Percentiles rank a stretch among this genome's conserved stretches.
Conservation (phyloP, 148 eudicot genomes). For the Beta vulgaris region DNA sequence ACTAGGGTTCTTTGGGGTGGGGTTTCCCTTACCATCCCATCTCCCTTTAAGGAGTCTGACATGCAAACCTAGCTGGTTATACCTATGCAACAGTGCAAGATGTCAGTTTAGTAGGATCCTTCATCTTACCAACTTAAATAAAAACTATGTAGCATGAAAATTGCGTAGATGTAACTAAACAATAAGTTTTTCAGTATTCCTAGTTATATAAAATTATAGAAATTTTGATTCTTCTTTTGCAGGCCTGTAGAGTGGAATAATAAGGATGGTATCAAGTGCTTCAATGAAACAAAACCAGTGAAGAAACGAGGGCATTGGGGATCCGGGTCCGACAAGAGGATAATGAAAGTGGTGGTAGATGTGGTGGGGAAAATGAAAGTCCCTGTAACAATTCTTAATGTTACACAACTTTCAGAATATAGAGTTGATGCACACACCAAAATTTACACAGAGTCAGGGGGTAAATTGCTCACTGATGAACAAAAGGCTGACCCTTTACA, state of each 20-base stretch:
- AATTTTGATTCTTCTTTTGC: background rate
- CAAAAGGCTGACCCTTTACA: conserved; percentile 63
- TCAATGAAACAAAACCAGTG: conserved; percentile 78
- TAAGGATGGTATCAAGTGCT: conserved; percentile 60
- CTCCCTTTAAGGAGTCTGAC: no score
- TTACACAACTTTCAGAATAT: conserved; percentile 83
- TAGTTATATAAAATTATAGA: no score
- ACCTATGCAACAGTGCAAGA: no score
- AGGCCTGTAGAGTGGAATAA: conserved; percentile 54
- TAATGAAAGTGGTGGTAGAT: conserved; percentile 60
- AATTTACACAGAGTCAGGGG: conserved; percentile 64
- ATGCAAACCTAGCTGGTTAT: no score
- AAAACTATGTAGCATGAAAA: no score
- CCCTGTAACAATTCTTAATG: conserved; percentile 58
- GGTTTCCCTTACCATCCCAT: no score
- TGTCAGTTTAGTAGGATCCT: no score
- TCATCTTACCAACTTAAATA: no score
- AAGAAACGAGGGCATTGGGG: conserved; percentile 71
- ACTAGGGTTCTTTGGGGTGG: no score
- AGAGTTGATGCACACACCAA: conserved; percentile 75
- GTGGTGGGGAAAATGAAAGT: conserved; percentile 65
- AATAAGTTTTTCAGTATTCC: no score
- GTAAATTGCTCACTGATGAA: conserved; percentile 58
- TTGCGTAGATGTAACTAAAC: no score
- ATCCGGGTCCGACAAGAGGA: conserved; percentile 59